Evolutionary conservation across 2,329 filamentous ascomycete genomes (phyloP).

Genomic region (Fusarium redolens): DNA sequence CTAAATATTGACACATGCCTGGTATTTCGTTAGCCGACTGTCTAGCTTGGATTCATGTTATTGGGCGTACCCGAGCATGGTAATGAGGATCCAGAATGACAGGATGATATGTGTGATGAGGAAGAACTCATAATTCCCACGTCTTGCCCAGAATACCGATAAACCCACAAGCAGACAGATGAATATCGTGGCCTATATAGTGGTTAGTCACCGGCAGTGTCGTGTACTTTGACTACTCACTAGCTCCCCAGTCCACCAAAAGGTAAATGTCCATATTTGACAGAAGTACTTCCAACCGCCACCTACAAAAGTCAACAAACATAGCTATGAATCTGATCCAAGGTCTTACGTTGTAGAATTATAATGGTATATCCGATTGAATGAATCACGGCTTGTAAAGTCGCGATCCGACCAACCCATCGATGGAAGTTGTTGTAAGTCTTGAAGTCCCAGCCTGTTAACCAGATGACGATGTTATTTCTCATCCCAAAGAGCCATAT

Average conservation of each 20-base stretch:
- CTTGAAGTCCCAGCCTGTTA: conserved; percentile 77
- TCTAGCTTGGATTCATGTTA: rapidly evolving
- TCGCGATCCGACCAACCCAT: conserved; percentile 71
- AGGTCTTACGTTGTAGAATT: conserved; percentile 29
- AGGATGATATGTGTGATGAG: conserved; percentile 62
- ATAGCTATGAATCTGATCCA: conserved; percentile 40
- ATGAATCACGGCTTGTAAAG: conserved; percentile 71
- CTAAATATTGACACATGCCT: conserved; percentile 64
- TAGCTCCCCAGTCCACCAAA: conserved; percentile 63
- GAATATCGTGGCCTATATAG: conserved; percentile 52
- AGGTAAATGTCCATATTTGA: conserved; percentile 52
- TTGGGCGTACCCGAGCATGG: conserved; percentile 61
- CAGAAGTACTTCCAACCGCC: conserved; percentile 53
- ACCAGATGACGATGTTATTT: conserved; percentile 74
- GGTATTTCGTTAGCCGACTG: neutral
- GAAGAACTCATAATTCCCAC: conserved; percentile 63
- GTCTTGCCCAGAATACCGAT: conserved; percentile 64
- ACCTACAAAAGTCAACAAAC: conserved; percentile 42
- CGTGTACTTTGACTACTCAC: conserved; percentile 42
- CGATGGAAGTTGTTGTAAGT: conserved; percentile 76
- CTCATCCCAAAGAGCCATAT: conserved; percentile 75
- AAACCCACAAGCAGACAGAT: conserved; percentile 59
- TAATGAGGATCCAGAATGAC: conserved; percentile 60
- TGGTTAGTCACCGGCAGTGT: rapidly evolving
- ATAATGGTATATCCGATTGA: conserved; percentile 67